Evolutionary conservation across 768 basidiomycete genomes (phyloP).

Genomic region (Amanita pallidorosea): DNA sequence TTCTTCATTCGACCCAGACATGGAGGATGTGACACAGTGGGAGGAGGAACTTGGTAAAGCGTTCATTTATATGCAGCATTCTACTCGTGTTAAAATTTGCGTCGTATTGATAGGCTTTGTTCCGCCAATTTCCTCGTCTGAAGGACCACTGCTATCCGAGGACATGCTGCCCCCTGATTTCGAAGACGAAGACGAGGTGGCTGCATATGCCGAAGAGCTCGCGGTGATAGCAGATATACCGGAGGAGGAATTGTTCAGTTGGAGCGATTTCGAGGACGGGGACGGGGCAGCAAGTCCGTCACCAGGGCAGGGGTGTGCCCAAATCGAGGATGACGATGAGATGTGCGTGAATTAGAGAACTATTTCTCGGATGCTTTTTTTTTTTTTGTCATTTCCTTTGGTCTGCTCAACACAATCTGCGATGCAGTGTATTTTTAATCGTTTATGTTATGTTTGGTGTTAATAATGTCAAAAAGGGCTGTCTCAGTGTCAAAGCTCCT

Average conservation of each 20-base stretch:
- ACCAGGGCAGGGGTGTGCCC: neutral
- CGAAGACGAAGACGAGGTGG: conserved; percentile 47
- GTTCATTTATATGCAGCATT: neutral
- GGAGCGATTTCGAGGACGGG: conserved; percentile 22
- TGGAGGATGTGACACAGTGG: conserved; percentile 56
- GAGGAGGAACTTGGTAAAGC: conserved; percentile 33
- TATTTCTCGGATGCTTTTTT: neutral
- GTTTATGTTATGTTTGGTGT: neutral
- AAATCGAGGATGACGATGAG: conserved; percentile 16
- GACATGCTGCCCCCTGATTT: conserved; percentile 29
- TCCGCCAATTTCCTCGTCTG: conserved; percentile 4
- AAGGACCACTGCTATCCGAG: conserved; percentile 6
- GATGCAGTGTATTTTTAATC: neutral
- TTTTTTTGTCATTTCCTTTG: neutral
- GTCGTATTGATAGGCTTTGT: neutral
- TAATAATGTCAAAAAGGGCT: neutral
- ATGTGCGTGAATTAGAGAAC: conserved; percentile 19
- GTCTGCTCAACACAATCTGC: neutral
- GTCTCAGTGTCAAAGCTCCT: neutral
- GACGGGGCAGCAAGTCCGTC: neutral
- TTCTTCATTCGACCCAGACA: conserved; percentile 65
- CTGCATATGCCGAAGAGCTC: conserved; percentile 48
- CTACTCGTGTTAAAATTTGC: neutral
- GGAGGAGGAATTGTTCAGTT: conserved; percentile 27
- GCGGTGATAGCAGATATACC: conserved; percentile 30